Base-by-base conservation (phyloP, 2,329 filamentous ascomycete species). In the Apiospora marii region DNA sequence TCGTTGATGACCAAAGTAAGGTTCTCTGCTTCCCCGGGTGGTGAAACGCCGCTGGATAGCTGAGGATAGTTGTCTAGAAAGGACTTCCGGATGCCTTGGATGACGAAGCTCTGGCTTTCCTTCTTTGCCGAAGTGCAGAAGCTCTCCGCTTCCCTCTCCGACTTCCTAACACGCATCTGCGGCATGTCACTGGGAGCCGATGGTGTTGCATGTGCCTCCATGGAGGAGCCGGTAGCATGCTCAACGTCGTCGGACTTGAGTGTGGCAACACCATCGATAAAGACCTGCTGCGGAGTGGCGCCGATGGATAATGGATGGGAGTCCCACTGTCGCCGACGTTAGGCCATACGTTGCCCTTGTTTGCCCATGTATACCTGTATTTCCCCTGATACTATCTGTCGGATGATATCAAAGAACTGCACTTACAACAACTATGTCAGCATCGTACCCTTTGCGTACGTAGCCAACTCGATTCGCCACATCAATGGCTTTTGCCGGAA, bases 231-330 rank as follows among this genome's bases (percentile, higher is more conserved):
- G n/a, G 64, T 71, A 37, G 72, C 69, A 24, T 58, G 14, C 27
- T 71, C 41, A 7, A 71, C 72, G 12, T 22, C 64, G 27, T 71
- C 70, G 4, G 69, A 58, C 22, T 73, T 61, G 30, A 73, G 64
- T 34, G 61, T 71, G 24, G 69, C 58, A n/a, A 71, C 80, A 2
- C 86, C 86, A 74, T 87, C 86, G 73, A 87, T 84, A 49, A 83
- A 87, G 19, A 87, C 85, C 72, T 87, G 84, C 13, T 84, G 75
- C 4, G 86, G 83, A 4, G 82, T 85, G 14, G 85, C 84, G 7
- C 85, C 86, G 22, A 84, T 75, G 16, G 82, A 79, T 1, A 87
- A 79, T 3, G 86, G 86, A 73, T 87, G 85, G 0, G 81, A 81
- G 72, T 87, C 83, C 86, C 85, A 87, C 72, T 73, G 12, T 8